Percentiles rank a stretch among this genome's conserved stretches.
Evolutionary conservation across 2,329 filamentous ascomycete species (phyloP).

Genomic region (Monilinia aucupariae): DNA sequence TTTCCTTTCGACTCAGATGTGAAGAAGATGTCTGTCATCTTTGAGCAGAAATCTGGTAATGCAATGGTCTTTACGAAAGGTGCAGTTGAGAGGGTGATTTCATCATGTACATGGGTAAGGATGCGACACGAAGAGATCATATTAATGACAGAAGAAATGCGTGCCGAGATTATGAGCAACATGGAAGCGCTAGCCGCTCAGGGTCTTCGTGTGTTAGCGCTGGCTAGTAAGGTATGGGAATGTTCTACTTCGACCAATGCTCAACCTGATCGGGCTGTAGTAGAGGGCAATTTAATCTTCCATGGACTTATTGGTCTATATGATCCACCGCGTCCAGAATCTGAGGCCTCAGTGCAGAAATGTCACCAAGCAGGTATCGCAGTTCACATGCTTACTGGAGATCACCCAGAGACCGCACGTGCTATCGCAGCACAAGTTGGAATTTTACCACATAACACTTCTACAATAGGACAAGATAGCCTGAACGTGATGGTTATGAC

Average conservation of each 20-base stretch:
- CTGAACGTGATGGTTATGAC: slow-evolving; percentile 67
- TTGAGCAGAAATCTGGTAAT: slow-evolving; percentile 39
- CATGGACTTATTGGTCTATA: slow-evolving; percentile 61
- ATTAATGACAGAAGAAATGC: slow-evolving; percentile 48
- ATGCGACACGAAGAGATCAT: slow-evolving; percentile 40
- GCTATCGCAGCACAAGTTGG: slow-evolving; percentile 76
- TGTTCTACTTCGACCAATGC: slow-evolving; percentile 29
- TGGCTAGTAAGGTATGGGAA: slow-evolving; percentile 46
- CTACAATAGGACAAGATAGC: slow-evolving; percentile 54
- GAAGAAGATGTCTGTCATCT: slow-evolving; percentile 73
- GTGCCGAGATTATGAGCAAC: slow-evolving; percentile 55
- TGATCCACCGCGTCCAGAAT: slow-evolving; percentile 54
- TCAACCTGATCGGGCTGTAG: slow-evolving; percentile 49
- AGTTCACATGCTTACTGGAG: slow-evolving; percentile 78
- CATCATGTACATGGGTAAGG: slow-evolving; percentile 51
- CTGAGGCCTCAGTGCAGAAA: slow-evolving; percentile 50
- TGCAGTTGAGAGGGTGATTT: slow-evolving; percentile 64
- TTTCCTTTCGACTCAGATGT: slow-evolving; percentile 70
- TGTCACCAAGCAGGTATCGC: slow-evolving; percentile 64
- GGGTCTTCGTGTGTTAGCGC: slow-evolving; percentile 63
- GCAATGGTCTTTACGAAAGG: slow-evolving; percentile 57
- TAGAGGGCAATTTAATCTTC: slow-evolving; percentile 66
- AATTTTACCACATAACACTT: slow-evolving; percentile 62
- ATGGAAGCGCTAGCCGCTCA: slow-evolving; percentile 63
- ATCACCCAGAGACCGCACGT: slow-evolving; percentile 71